These are phyloP conservation scores for Flaveria brownii DNA, from an alignment of 129 eudicot genomes.

Conservation along the genomic window DNA sequence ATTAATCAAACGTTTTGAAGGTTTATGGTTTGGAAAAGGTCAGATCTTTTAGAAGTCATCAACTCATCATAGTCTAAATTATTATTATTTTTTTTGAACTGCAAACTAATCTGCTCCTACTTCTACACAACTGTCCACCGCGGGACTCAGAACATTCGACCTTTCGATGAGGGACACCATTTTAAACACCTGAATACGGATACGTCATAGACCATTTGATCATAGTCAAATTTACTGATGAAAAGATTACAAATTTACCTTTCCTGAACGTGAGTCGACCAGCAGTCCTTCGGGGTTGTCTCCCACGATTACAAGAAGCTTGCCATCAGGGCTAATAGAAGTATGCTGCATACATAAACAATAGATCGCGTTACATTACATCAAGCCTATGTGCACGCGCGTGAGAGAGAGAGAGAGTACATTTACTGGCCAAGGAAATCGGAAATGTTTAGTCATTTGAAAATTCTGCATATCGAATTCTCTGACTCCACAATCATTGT, in stretches of 20 bases:
- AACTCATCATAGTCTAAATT: neutral
- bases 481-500: constrained; percentile 82
- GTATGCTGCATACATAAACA: constrained; percentile 61
- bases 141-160: too few species aligned
- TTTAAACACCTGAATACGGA: too few species aligned
- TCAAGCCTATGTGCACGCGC: neutral
- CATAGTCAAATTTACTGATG: neutral
- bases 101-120: too few species aligned
- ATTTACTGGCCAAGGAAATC: constrained; percentile 87
- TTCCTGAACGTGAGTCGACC: constrained; percentile 67
- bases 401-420: constrained; percentile 32
- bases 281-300: constrained; percentile 67
- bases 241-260: constrained; percentile 44
- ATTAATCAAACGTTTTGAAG: neutral
- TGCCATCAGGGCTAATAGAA: constrained; percentile 72
- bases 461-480: constrained; percentile 74
- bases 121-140: too few species aligned
- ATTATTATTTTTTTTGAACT: too few species aligned
- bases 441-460: constrained; percentile 60
- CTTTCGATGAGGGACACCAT: too few species aligned
- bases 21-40: neutral
- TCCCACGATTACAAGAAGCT: constrained; percentile 67
- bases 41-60: neutral
- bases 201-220: too few species aligned
- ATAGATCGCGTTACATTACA: constrained; percentile 1